Evolutionary conservation across 768 basidiomycete species (phyloP).

Genomic region (Amanita polypyramis): DNA sequence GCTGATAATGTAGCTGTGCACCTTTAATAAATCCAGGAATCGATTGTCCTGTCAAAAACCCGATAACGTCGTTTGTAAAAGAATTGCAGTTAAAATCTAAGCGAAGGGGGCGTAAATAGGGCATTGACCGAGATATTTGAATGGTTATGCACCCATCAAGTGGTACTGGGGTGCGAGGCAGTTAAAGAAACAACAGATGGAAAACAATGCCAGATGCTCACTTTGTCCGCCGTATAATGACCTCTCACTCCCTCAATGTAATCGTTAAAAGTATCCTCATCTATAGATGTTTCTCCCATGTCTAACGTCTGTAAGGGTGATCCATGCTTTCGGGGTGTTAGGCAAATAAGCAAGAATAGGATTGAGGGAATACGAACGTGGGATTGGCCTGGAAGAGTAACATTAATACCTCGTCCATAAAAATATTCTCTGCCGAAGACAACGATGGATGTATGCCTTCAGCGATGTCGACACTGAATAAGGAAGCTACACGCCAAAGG

Average conservation of each 20-base stretch:
- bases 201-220: conserved; percentile 19
- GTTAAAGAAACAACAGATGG: background rate
- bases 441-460: conserved; percentile 89
- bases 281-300: conserved; percentile 72
- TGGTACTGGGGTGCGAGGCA: conserved; percentile 52
- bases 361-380: conserved; percentile 45
- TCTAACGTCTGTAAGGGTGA: conserved; percentile 57
- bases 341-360: background rate
- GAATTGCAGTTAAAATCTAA: conserved; percentile 92
- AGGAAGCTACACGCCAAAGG: background rate
- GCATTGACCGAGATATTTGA: background rate
- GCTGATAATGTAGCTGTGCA: conserved; percentile 17
- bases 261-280: conserved; percentile 78
- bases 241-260: conserved; percentile 67
- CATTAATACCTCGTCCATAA: conserved; percentile 80
- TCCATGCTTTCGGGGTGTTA: conserved; percentile 46
- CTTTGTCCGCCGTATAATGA: conserved; percentile 87
- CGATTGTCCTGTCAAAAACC: conserved; percentile 74
- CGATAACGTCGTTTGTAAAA: conserved; percentile 82
- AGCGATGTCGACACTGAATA: background rate
- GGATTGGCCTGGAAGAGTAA: conserved; percentile 65
- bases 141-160: conserved; percentile 49
- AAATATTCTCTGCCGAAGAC: conserved; percentile 80
- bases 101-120: background rate
- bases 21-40: conserved; percentile 82